Percentiles rank a stretch among this genome's conserved stretches.
These are phyloP conservation scores for Penicillium fuscoglaucum DNA, from an alignment of 2,329 filamentous ascomycete genomes.

Conservation along the genomic window DNA sequence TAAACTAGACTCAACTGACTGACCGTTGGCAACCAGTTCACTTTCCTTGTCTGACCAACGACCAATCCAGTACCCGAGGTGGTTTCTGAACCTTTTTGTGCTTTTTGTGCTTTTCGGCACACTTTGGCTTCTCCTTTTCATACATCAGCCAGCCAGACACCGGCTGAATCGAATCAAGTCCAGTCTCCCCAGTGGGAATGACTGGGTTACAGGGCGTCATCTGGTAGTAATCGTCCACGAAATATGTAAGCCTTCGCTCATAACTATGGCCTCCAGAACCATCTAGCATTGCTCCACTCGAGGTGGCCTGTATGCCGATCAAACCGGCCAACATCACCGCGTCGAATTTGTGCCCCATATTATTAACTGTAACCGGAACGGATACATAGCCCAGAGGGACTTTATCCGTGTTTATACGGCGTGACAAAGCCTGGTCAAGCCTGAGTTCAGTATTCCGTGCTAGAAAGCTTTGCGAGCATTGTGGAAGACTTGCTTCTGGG, in stretches of 20 bases:
- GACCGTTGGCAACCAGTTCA: not conserved
- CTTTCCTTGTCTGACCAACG: not conserved
- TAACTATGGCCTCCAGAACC: not conserved
- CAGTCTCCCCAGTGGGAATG: not conserved
- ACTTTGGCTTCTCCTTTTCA: not conserved
- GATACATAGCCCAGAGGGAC: not conserved
- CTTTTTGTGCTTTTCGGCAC: not conserved
- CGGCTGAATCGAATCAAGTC: not conserved
- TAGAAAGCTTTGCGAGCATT: not conserved
- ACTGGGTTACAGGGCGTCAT: not conserved
- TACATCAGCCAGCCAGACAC: not conserved
- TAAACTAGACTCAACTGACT: not conserved
- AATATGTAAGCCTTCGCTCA: not conserved
- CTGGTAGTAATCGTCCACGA: not conserved
- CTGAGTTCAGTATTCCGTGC: not conserved
- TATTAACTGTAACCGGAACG: not conserved
- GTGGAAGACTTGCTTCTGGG: not conserved
- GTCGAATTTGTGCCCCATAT: not conserved
- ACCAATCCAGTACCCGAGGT: not conserved
- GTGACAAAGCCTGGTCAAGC: not conserved
- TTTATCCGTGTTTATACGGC: not conserved
- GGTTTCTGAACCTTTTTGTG: not conserved
- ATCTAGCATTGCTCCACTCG: not conserved
- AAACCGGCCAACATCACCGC: not conserved
- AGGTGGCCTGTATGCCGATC: not conserved